Percentiles rank a stretch among this genome's conserved stretches.
phyloP scores from a whole-genome alignment of 305 asterid species.

The Andrographis paniculata region DNA sequence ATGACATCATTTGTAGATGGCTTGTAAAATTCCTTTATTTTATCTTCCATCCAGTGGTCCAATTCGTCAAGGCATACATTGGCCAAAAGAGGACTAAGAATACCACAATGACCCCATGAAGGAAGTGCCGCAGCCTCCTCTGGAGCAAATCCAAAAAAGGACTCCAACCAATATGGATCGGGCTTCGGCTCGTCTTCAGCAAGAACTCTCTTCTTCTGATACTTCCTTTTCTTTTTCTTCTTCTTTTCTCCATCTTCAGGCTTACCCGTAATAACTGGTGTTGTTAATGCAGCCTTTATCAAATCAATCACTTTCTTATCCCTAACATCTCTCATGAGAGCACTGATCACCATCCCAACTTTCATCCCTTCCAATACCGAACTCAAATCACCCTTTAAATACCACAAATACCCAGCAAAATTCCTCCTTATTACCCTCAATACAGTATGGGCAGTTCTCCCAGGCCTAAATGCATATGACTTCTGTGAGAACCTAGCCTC shows the following conservation, averaged over 20 bases:
- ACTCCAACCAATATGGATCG: constrained; percentile 86
- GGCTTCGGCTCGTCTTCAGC: constrained; percentile 99
- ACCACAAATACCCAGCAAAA: constrained; percentile 96
- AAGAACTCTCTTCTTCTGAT: constrained; percentile 82
- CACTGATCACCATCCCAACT: constrained; percentile 76
- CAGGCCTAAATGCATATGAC: constrained; percentile 88
- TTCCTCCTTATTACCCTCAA: constrained; percentile 84
- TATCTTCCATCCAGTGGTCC: constrained; percentile 89
- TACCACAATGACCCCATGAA: constrained; percentile 98
- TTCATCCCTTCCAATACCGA: constrained; percentile 81
- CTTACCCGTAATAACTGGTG: constrained; percentile 60
- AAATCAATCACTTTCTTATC: constrained; percentile 89
- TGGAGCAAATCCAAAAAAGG: constrained; percentile 91
- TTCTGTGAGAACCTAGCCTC: constrained; percentile 85
- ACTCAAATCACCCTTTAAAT: constrained; percentile 87
- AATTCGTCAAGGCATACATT: constrained; percentile 80
- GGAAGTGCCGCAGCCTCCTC: constrained; percentile 84
- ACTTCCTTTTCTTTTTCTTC: constrained; percentile 73
- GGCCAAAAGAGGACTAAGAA: constrained; percentile 81
- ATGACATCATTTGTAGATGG: constrained; percentile 85
- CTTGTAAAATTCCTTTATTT: constrained; percentile 70
- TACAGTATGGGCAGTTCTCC: constrained; percentile 83
- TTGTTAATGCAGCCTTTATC: constrained; percentile 72
- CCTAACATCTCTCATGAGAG: constrained; percentile 90
- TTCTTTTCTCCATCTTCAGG: constrained; percentile 57